Conservation (phyloP, 208 protist genomes). For the Trypanosoma avium region DNA sequence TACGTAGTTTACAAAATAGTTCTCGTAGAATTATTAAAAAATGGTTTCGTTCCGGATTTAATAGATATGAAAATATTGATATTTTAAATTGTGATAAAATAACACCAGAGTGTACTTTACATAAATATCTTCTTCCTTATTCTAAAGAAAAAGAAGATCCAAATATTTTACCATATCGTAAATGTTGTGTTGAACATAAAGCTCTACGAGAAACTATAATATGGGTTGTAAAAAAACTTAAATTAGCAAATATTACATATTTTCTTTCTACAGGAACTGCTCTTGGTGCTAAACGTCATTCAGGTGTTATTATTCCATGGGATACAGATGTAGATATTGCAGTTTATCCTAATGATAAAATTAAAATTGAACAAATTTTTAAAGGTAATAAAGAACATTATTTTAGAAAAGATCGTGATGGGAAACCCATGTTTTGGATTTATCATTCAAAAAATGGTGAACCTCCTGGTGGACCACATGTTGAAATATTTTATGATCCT, state of each 20-base stretch:
- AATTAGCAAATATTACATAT: constrained; percentile 26
- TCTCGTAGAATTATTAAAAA: constrained; percentile 21
- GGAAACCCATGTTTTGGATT: constrained; percentile 35
- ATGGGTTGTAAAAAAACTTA: constrained; percentile 18
- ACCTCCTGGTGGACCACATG: constrained; percentile 24
- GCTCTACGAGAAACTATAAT: constrained; percentile 21
- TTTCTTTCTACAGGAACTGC: constrained; percentile 30
- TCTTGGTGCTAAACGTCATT: constrained; percentile 22
- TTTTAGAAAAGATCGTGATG: constrained; percentile 23
- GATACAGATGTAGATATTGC: constrained; percentile 40
- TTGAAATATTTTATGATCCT: constrained; percentile 32
- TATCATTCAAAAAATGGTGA: constrained; percentile 19
- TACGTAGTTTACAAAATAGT: constrained; percentile 21
- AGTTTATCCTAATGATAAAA: constrained; percentile 23
- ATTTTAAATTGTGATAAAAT: constrained; percentile 20
- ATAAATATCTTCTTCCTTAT: constrained; percentile 20
- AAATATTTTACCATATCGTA: constrained; percentile 20
- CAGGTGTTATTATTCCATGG: constrained; percentile 36
- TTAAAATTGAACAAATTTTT: constrained; percentile 12
- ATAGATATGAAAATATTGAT: constrained; percentile 10
- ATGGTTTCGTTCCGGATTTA: constrained; percentile 1
- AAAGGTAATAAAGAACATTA: constrained; percentile 21
- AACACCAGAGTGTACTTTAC: constrained; percentile 24
- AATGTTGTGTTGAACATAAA: constrained; percentile 39
- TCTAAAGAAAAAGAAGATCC: constrained; percentile 1